These are phyloP conservation scores for Apostasia ramifera DNA, from an alignment of 106 monocot genomes.

Conservation along the genomic window DNA sequence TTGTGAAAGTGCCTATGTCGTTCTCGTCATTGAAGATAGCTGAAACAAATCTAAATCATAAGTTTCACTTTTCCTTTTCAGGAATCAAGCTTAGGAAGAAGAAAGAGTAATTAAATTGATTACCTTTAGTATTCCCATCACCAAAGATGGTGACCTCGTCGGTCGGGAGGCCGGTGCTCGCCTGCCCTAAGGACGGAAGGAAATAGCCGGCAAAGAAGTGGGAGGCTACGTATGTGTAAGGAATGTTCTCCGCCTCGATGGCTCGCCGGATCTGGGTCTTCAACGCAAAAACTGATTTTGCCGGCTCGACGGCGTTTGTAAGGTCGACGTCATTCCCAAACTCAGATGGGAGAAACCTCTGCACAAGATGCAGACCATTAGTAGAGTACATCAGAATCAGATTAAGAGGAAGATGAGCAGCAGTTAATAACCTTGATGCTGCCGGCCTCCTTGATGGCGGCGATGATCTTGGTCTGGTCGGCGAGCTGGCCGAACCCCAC, in stretches of 20 bases:
- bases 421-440: conserved; percentile 5
- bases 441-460: conserved; percentile 21
- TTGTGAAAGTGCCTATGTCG: conserved; percentile 50
- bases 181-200: conserved; percentile 30
- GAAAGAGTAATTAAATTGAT: background rate
- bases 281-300: background rate
- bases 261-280: conserved; percentile 14
- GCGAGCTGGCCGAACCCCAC: conserved; percentile 4
- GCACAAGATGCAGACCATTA: conserved; percentile 1
- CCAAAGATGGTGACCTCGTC: conserved; percentile 43
- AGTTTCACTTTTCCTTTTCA: background rate
- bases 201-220: conserved; percentile 38
- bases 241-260: conserved; percentile 24
- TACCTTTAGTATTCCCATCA: conserved; percentile 47
- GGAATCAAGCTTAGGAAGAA: background rate
- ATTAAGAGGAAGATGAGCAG: too few relatives aligned
- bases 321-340: conserved; percentile 24
- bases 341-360: conserved; percentile 40
- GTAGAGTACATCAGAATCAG: too few relatives aligned
- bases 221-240: conserved; percentile 31
- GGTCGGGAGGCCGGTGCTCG: conserved; percentile 10
- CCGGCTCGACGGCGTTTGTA: conserved; percentile 6
- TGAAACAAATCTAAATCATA: conserved; percentile 3
- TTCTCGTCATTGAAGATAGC: conserved; percentile 36
- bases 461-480: conserved; percentile 22